Evolutionary conservation across 2,329 filamentous ascomycete species (phyloP).

Genomic region (Alternaria ethzedia): DNA sequence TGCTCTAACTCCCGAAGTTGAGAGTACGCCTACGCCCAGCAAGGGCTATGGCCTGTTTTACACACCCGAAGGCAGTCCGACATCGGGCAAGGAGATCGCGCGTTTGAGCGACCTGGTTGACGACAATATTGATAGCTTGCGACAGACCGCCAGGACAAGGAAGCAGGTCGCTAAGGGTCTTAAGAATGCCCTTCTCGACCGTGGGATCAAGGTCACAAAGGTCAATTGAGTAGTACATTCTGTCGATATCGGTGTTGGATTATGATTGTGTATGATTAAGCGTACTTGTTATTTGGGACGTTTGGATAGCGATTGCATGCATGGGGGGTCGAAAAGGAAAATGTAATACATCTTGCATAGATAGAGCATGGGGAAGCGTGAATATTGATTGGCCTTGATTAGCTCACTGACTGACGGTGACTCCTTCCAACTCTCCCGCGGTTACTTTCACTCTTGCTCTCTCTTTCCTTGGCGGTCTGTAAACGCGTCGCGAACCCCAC

Average conservation of each 20-base stretch:
- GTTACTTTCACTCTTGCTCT: background rate
- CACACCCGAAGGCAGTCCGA: constrained; percentile 37
- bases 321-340: background rate
- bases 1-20: constrained; percentile 40
- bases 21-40: constrained; percentile 30
- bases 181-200: constrained; percentile 43
- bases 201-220: constrained; percentile 39
- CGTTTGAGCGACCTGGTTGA: constrained; percentile 51
- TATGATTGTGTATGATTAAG: constrained; percentile 33
- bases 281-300: constrained; percentile 10
- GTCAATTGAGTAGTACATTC: constrained; percentile 12
- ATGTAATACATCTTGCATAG: constrained; percentile 2
- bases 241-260: constrained; percentile 1
- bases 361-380: background rate
- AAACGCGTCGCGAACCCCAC: background rate
- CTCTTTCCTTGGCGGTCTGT: background rate
- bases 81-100: constrained; percentile 33
- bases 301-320: constrained; percentile 18
- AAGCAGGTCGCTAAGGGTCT: constrained; percentile 49
- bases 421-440: background rate
- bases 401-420: background rate
- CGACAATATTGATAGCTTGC: constrained; percentile 47
- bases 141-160: constrained; percentile 44
- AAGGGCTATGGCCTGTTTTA: constrained; percentile 46
- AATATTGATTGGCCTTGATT: background rate